These are phyloP conservation scores for Fonsecaea nubica DNA, from an alignment of 2,329 filamentous ascomycete genomes.

Conservation along the genomic window DNA sequence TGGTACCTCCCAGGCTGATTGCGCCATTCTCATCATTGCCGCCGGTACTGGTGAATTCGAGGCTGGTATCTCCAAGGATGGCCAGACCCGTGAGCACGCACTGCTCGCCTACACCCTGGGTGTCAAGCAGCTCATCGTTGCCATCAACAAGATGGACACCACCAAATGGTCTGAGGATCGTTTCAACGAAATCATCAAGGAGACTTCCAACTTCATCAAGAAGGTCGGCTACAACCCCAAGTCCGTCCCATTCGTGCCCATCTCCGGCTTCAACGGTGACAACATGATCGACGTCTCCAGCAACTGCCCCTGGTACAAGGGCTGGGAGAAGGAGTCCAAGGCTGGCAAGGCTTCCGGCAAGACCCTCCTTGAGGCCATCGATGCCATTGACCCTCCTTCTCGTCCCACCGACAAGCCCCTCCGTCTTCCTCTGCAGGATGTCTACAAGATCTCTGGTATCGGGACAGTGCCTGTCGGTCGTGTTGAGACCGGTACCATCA, in stretches of 20 bases:
- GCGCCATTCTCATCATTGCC: slow-evolving; percentile 99
- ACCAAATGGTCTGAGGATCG: slow-evolving; percentile 96
- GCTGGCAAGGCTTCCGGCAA: slow-evolving; percentile 84
- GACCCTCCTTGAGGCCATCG: slow-evolving; percentile 99
- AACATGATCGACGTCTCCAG: slow-evolving; percentile 92
- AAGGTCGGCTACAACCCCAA: slow-evolving; percentile 99
- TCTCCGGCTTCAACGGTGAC: slow-evolving; percentile 99
- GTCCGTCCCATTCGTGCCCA: slow-evolving; percentile 96
- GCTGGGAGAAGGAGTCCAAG: slow-evolving; percentile 99
- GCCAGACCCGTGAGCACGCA: slow-evolving; percentile 99
- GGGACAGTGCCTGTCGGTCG: slow-evolving; percentile 99
- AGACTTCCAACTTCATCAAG: slow-evolving; percentile 99
- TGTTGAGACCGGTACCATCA: slow-evolving; percentile 99
- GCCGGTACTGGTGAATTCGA: slow-evolving; percentile 99
- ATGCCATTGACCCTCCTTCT: slow-evolving; percentile 88
- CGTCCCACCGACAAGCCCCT: slow-evolving; percentile 99
- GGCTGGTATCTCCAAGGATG: slow-evolving; percentile 99
- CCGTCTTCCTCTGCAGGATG: slow-evolving; percentile 99
- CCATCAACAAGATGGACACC: slow-evolving; percentile 99
- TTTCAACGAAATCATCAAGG: slow-evolving; percentile 99
- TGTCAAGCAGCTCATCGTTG: slow-evolving; percentile 99
- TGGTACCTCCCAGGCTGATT: slow-evolving; percentile 99
- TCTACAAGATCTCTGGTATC: slow-evolving; percentile 99
- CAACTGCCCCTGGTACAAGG: slow-evolving; percentile 99
- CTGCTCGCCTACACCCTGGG: slow-evolving; percentile 99